Conservation (phyloP, 305 asterid species). For the Solanum hybrid region DNA sequence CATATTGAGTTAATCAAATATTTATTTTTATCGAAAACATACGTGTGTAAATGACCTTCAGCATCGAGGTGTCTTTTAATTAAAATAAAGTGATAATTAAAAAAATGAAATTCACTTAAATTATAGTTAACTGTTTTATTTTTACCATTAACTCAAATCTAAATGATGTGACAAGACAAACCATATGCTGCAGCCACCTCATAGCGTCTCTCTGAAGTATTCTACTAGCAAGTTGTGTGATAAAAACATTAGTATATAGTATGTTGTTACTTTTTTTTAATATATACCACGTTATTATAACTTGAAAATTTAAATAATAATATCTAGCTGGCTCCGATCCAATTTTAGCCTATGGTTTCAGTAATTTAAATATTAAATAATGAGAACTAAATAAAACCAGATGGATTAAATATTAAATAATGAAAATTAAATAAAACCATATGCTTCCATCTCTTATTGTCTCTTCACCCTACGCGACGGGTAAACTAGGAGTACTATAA, state of each 20-base stretch:
- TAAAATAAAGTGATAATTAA: neutral
- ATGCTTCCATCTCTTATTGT: neutral
- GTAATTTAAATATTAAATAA: neutral
- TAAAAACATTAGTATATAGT: neutral
- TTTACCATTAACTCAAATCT: neutral
- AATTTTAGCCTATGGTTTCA: neutral
- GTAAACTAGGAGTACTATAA: neutral
- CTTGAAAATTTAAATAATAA: neutral
- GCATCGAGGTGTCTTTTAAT: neutral
- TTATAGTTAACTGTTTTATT: neutral
- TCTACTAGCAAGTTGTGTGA: neutral
- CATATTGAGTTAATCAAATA: neutral
- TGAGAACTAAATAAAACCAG: neutral
- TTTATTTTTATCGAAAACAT: no score
- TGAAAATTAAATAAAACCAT: neutral
- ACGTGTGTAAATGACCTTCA: fast-evolving
- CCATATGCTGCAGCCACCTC: neutral
- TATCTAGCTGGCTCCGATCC: neutral
- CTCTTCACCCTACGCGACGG: neutral
- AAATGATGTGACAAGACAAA: neutral
- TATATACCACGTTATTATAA: neutral
- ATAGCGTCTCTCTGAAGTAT: neutral
- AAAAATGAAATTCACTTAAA: neutral
- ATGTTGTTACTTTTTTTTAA: neutral
- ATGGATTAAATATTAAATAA: neutral